Conservation (phyloP, 257 asterid species). For the Solanum pennellii region DNA sequence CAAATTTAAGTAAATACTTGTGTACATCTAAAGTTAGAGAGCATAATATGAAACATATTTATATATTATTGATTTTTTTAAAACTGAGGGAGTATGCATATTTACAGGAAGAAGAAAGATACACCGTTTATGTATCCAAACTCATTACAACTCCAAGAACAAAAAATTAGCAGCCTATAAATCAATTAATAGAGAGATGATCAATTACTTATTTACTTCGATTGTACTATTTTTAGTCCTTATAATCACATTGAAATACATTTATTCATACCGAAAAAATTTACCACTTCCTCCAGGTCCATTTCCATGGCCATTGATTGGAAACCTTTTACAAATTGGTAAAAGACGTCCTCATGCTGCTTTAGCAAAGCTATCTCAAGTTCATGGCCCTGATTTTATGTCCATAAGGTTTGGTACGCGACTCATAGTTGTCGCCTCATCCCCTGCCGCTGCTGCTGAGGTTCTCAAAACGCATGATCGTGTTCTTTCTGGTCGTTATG, state of each 20-base stretch:
- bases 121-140: not conserved
- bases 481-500: not conserved
- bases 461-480: not conserved
- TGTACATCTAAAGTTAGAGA: no score
- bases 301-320: not conserved
- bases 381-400: not conserved
- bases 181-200: not conserved
- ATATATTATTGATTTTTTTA: no score
- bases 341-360: not conserved
- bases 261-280: not conserved
- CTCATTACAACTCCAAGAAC: not conserved
- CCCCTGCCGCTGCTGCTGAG: not conserved
- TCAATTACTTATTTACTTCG: not conserved
- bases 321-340: not conserved
- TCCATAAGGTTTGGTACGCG: not conserved
- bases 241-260: not conserved
- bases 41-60: no score
- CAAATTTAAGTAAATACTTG: no score
- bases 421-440: not conserved
- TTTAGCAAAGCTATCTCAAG: not conserved
- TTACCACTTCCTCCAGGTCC: not conserved
- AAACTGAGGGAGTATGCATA: no score
- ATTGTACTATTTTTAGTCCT: not conserved
- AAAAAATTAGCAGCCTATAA: not conserved
- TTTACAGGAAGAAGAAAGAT: not conserved